Evolutionary conservation across 768 basidiomycete genomes (phyloP).

Genomic region (Hydnomerulius pinastri): DNA sequence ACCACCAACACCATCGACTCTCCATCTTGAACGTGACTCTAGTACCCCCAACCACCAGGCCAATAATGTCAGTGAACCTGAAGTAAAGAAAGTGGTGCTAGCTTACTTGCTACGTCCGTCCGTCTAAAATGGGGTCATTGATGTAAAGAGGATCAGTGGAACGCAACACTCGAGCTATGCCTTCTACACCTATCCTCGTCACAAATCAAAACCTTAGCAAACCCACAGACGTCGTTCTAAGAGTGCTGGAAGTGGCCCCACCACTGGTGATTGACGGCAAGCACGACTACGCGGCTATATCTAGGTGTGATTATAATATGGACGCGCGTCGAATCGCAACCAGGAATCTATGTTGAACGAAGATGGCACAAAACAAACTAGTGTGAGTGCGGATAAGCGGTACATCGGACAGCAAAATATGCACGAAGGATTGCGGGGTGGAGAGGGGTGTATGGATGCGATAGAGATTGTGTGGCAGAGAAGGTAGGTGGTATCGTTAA

Average conservation of each 20-base stretch:
- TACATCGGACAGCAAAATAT: conserved; percentile 35
- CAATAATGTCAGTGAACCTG: no score
- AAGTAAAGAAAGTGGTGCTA: no score
- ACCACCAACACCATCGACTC: no score
- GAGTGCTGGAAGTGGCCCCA: neutral
- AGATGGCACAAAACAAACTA: conserved; percentile 8
- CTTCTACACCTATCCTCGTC: neutral
- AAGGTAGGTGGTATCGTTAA: conserved; percentile 31
- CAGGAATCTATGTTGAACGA: conserved; percentile 31
- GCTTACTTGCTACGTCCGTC: no score
- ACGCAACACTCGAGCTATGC: neutral
- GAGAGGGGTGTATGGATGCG: conserved; percentile 13
- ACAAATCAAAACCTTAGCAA: neutral
- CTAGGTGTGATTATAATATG: conserved; percentile 29
- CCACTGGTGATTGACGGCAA: conserved; percentile 3
- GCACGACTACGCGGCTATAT: conserved; percentile 18
- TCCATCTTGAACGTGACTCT: no score
- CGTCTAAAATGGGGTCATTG: no score
- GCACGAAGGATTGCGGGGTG: conserved; percentile 22
- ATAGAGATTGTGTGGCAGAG: conserved; percentile 12
- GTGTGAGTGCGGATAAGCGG: conserved; percentile 20
- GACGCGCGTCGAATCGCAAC: conserved; percentile 12
- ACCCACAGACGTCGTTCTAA: conserved; percentile 3
- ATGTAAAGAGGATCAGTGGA: neutral
- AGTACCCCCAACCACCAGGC: no score